phyloP scores from a whole-genome alignment of 2,329 filamentous ascomycete species.

The Pseudogymnoascus sp. region DNA sequence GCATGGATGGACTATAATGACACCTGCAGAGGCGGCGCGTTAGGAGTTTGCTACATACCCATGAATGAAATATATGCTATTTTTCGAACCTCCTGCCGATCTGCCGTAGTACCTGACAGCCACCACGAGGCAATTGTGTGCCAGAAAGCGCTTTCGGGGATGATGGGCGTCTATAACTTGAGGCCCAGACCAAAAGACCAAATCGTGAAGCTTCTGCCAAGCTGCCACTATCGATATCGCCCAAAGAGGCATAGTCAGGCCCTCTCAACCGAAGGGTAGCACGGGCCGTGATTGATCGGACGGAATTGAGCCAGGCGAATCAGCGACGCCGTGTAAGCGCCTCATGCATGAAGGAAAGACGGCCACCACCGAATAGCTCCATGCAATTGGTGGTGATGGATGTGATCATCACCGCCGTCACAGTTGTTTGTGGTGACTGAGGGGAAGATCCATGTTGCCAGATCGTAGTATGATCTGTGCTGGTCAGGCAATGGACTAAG shows the following conservation, averaged over 20 bases:
- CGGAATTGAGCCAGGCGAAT: background rate
- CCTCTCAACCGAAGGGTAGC: background rate
- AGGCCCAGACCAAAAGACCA: background rate
- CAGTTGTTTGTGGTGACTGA: background rate
- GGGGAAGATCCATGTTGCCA: conserved; percentile 4
- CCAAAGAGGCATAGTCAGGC: conserved; percentile 3
- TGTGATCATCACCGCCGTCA: background rate
- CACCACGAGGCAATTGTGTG: background rate
- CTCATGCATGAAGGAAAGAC: background rate
- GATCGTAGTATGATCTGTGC: conserved; percentile 7
- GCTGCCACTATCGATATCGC: background rate
- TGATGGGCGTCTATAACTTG: conserved; percentile 1
- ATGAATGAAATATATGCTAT: conserved; percentile 8
- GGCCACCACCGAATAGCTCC: background rate
- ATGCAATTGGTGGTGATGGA: conserved; percentile 6
- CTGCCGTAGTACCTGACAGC: conserved; percentile 5
- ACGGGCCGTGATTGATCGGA: conserved; percentile 8
- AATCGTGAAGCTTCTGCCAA: conserved; percentile 8
- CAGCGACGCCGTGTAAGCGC: conserved; percentile 3
- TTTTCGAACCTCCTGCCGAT: conserved; percentile 1
- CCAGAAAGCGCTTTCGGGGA: background rate
- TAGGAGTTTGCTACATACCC: conserved; percentile 11
- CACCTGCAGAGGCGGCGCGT: background rate
- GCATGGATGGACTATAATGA: conserved; percentile 8
- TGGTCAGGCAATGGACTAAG: conserved; percentile 5